These are phyloP conservation scores for Podospora pseudopauciseta DNA, from an alignment of 495 filamentous ascomycete species.

Conservation along the genomic window DNA sequence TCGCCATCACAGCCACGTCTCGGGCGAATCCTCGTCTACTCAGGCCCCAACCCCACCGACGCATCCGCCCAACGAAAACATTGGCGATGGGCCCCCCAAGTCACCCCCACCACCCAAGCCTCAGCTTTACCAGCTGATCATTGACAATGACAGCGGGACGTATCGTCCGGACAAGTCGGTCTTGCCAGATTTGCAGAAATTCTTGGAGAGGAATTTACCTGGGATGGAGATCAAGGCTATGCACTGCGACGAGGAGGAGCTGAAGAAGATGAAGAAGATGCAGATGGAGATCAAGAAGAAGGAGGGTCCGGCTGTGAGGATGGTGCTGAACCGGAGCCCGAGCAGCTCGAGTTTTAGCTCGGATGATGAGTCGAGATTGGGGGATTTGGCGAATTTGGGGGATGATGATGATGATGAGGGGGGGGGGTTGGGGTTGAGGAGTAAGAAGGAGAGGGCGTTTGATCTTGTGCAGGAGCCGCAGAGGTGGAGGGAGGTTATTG, in stretches of 20 bases:
- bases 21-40: constrained; percentile 9
- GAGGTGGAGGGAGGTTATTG: constrained; percentile 29
- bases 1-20: constrained; percentile 12
- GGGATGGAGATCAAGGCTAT: constrained; percentile 68
- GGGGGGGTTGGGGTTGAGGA: constrained; percentile 25
- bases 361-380: constrained; percentile 70
- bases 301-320: constrained; percentile 58
- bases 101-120: constrained; percentile 54
- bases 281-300: constrained; percentile 54
- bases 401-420: constrained; percentile 18
- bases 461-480: constrained; percentile 41
- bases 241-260: constrained; percentile 65
- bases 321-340: constrained; percentile 60
- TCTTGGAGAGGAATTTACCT: constrained; percentile 66
- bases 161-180: constrained; percentile 78
- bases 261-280: constrained; percentile 52
- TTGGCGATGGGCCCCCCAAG: constrained; percentile 37
- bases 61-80: constrained; percentile 21
- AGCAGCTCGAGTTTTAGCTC: constrained; percentile 59
- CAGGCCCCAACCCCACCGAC: constrained; percentile 23
- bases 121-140: constrained; percentile 74
- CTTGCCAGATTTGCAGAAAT: constrained; percentile 64
- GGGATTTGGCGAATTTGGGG: constrained; percentile 42
- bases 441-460: constrained; percentile 44
- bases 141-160: constrained; percentile 93